Percentiles rank a stretch among this genome's conserved stretches.
Evolutionary conservation across 768 basidiomycete genomes (phyloP).

Genomic region (Mycena belliarum): DNA sequence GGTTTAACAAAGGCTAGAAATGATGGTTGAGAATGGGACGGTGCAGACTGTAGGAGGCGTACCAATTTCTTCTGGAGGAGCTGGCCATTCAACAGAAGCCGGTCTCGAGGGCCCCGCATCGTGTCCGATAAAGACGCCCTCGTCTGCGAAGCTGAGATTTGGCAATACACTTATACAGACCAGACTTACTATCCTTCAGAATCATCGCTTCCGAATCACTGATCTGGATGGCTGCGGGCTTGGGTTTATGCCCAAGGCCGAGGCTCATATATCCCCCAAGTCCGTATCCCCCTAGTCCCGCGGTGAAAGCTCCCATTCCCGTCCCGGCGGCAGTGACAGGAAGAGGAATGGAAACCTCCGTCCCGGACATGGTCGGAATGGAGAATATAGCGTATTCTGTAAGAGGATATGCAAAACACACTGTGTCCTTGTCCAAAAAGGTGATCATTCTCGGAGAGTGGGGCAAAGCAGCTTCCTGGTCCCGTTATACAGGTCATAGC

Average conservation of each 20-base stretch:
- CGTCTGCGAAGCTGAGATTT: slow-evolving; percentile 42
- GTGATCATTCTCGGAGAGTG: slow-evolving; percentile 88
- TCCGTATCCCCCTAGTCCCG: slow-evolving; percentile 52
- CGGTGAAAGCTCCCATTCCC: slow-evolving; percentile 75
- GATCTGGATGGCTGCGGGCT: slow-evolving; percentile 59
- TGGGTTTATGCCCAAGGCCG: slow-evolving; percentile 73
- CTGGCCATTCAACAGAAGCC: slow-evolving; percentile 66
- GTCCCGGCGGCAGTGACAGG: slow-evolving; percentile 43
- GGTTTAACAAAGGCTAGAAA: slow-evolving; percentile 68
- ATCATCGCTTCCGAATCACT: slow-evolving; percentile 67
- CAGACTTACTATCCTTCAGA: slow-evolving; percentile 72
- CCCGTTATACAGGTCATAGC: not conserved
- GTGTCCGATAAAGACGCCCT: slow-evolving; percentile 63
- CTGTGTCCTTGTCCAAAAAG: slow-evolving; percentile 62
- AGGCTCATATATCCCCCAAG: slow-evolving; percentile 85
- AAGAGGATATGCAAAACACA: slow-evolving; percentile 80
- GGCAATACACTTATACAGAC: not conserved
- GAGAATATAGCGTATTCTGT: slow-evolving; percentile 78
- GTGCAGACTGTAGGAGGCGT: slow-evolving; percentile 11
- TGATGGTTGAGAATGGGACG: not conserved
- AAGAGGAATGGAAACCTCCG: slow-evolving; percentile 54
- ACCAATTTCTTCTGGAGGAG: slow-evolving; percentile 84
- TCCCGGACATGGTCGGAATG: slow-evolving; percentile 54
- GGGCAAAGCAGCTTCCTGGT: slow-evolving; percentile 77
- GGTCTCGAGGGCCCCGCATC: slow-evolving; percentile 56